Evolutionary conservation across 2,329 filamentous ascomycete species (phyloP), one percentile per base, ranked within the genome.

Genomic region (Lecanicillium sp.): DNA sequence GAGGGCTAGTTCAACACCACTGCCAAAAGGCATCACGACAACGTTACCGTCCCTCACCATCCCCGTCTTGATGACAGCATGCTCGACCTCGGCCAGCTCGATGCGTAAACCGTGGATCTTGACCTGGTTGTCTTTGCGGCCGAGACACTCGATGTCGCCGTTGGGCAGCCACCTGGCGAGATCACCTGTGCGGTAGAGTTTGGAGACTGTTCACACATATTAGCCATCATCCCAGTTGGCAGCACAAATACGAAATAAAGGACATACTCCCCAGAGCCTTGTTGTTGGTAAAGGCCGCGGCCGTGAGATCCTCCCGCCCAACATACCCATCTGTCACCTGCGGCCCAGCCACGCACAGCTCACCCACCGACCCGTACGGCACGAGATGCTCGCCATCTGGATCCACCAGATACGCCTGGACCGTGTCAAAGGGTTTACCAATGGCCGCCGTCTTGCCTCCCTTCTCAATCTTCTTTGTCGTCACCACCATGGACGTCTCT

Each of bases 21-120:
- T n/a, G n/a, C n/a, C n/a, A n/a, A n/a, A n/a, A n/a, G n/a, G n/a
- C n/a, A n/a, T n/a, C n/a, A n/a, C n/a, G n/a, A n/a, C n/a, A n/a
- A n/a, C n/a, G n/a, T n/a, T n/a, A n/a, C n/a, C n/a, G 12, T 43
- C 36, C 13, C 11, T 31, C n/a, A 40, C 31, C 9, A 35, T 32
- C 2, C 30, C 41, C 3, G 41, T 35, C 9, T 11, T 9, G 3
- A 36, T 22, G 13, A 40, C 35, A 3, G 19, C 32, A 18, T 8
- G 8, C 13, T 44, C 42, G 16, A 44, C 27, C 35, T 44, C 42
- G 4, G 35, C 42, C 4, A 44, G 33, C 35, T 50, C 48, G 20
- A 51, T 36, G 3, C 49, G 42, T 18, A 41, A 33, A 3, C 49
- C 49, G 15, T 46, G 41, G 4, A 51, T 43, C 36, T 52, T 52